Conservation (phyloP, 495 filamentous ascomycete species). For the Durotheca rogersii region DNA sequence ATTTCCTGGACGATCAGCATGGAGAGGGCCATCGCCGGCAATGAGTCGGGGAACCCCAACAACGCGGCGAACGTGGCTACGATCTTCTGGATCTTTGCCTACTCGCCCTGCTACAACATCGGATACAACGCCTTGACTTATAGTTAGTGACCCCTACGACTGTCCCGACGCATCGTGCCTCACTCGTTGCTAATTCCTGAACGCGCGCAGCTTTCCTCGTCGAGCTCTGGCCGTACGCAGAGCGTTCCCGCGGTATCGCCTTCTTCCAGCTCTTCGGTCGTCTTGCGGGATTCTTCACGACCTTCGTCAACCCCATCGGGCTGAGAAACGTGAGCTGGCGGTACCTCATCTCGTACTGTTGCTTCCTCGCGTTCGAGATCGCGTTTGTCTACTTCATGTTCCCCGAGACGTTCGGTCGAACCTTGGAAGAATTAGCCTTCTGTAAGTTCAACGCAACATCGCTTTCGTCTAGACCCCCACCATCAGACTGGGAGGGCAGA, state of each 20-base stretch:
- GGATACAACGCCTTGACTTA: conserved; percentile 70
- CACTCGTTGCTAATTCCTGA: conserved; percentile 1
- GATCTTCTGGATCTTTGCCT: conserved; percentile 63
- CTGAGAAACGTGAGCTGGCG: conserved; percentile 59
- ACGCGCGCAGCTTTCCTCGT: conserved; percentile 60
- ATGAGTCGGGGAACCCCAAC: conserved; percentile 40
- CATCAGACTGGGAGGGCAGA: not conserved
- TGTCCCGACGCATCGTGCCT: not conserved
- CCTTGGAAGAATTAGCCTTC: conserved; percentile 65
- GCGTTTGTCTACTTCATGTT: conserved; percentile 64
- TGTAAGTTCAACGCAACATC: conserved; percentile 42
- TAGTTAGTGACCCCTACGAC: conserved; percentile 45
- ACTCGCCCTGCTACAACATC: conserved; percentile 64
- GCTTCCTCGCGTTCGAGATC: conserved; percentile 59
- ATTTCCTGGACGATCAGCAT: conserved; percentile 62
- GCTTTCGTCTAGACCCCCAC: too few species aligned
- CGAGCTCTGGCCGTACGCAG: conserved; percentile 64
- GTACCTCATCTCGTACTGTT: conserved; percentile 54
- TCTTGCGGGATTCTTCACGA: conserved; percentile 49
- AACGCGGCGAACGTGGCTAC: conserved; percentile 45
- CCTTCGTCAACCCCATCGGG: conserved; percentile 67
- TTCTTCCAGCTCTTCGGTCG: conserved; percentile 64
- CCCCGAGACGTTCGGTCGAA: conserved; percentile 62
- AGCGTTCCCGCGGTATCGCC: conserved; percentile 61
- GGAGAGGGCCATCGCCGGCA: conserved; percentile 48